phyloP scores from a whole-genome alignment of 1,139 yeast species.

The Geotrichum australiense region DNA sequence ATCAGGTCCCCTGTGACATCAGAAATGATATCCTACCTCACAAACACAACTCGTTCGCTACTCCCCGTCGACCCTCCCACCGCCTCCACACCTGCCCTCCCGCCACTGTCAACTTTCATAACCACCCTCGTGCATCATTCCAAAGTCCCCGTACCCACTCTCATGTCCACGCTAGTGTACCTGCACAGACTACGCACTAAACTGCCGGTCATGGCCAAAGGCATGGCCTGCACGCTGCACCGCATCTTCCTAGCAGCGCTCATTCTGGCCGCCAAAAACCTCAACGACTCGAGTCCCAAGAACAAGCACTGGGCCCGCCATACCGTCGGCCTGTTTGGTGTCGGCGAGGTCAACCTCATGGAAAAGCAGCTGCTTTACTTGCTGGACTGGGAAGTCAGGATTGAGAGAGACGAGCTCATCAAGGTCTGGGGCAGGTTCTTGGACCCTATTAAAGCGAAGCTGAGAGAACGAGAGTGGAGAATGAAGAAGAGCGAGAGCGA shows the following conservation, averaged over 20 bases:
- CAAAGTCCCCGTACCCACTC: conserved; percentile 89
- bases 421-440: conserved; percentile 68
- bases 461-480: no score
- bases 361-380: conserved; percentile 80
- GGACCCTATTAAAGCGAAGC: conserved; percentile 58
- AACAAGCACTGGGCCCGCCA: conserved; percentile 94
- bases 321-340: conserved; percentile 71
- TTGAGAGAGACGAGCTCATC: conserved; percentile 62
- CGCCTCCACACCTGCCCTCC: conserved; percentile 19
- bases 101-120: conserved; percentile 58
- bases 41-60: conserved; percentile 70
- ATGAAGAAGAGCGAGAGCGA: no score
- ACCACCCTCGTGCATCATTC: conserved; percentile 65
- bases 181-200: conserved; percentile 66
- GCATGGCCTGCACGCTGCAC: conserved; percentile 91
- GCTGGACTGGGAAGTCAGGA: conserved; percentile 75
- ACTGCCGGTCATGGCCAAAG: conserved; percentile 82
- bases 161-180: conserved; percentile 86
- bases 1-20: conserved; percentile 67
- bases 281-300: conserved; percentile 89
- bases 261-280: conserved; percentile 80
- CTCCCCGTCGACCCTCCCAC: conserved; percentile 45
- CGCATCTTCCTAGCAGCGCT: conserved; percentile 83
- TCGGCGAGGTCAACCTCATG: conserved; percentile 80
- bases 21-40: conserved; percentile 77